Evolutionary conservation across 306 rosid species (phyloP).

Genomic region (Cicer pinnatifidum): DNA sequence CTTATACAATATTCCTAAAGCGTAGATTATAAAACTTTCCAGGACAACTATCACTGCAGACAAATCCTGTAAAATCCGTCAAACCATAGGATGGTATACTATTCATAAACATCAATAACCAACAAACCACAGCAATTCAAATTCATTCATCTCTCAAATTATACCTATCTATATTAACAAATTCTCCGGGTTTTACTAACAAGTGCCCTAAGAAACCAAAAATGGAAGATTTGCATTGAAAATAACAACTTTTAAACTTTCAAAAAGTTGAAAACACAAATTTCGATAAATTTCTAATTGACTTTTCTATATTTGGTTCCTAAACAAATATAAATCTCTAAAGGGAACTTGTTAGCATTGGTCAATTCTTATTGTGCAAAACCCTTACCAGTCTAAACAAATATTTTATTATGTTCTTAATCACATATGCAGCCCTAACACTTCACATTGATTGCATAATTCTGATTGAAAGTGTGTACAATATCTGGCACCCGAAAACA

Average conservation of each 20-base stretch:
- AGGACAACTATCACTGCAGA: conserved; percentile 12
- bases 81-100: conserved; percentile 11
- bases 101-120: conserved; percentile 14
- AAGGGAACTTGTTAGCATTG: too few species aligned
- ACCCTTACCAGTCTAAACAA: conserved; percentile 2
- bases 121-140: conserved; percentile 27
- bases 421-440: background rate
- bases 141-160: conserved; percentile 3
- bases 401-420: conserved; percentile 7
- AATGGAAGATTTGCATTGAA: too few species aligned
- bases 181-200: background rate
- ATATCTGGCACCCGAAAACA: too few species aligned
- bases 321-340: too few species aligned
- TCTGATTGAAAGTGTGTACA: too few species aligned
- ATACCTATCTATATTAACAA: background rate
- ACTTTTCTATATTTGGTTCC: too few species aligned
- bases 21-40: conserved; percentile 5
- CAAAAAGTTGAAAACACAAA: too few species aligned
- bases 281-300: too few species aligned
- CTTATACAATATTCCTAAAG: conserved; percentile 19
- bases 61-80: conserved; percentile 7
- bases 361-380: background rate
- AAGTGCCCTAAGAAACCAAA: too few species aligned
- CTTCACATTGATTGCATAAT: too few species aligned
- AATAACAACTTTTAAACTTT: too few species aligned